Evolutionary conservation across 2,329 filamentous ascomycete genomes (phyloP).

Genomic region (Colletotrichum tamarilloi): DNA sequence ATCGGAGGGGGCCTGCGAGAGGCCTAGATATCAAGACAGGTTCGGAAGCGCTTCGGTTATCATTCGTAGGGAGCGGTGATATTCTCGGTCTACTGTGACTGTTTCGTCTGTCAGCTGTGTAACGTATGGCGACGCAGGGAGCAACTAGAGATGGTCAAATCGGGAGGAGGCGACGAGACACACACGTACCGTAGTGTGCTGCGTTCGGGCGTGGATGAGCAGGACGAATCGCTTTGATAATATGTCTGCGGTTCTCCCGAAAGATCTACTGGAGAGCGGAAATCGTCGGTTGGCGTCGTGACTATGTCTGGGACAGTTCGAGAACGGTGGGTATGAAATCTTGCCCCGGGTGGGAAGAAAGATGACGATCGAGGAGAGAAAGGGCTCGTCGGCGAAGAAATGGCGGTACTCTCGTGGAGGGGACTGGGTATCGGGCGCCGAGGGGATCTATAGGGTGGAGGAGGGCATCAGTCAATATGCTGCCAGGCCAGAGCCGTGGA

Average conservation of each 20-base stretch:
- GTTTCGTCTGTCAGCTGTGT: conserved; percentile 22
- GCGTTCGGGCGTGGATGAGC: conserved; percentile 45
- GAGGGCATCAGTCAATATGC: conserved; percentile 38
- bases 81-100: conserved; percentile 41
- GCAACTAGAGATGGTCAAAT: neutral
- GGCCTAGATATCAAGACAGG: conserved; percentile 56
- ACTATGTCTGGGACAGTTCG: conserved; percentile 44
- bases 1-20: conserved; percentile 51
- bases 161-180: neutral
- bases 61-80: conserved; percentile 57
- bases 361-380: conserved; percentile 41
- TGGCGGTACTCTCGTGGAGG: conserved; percentile 54
- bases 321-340: conserved; percentile 42
- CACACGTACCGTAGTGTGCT: conserved; percentile 46
- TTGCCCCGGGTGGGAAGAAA: conserved; percentile 35
- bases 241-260: conserved; percentile 43
- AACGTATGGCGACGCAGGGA: conserved; percentile 8
- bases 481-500: conserved; percentile 28
- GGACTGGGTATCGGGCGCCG: conserved; percentile 62
- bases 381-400: conserved; percentile 56
- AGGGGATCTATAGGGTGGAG: conserved; percentile 54
- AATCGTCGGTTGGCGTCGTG: conserved; percentile 44
- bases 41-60: conserved; percentile 57
- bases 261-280: conserved; percentile 35
- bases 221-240: conserved; percentile 51